Base-by-base conservation (phyloP, 768 basidiomycete genomes). In the Dictyophora rubrovolvata region DNA sequence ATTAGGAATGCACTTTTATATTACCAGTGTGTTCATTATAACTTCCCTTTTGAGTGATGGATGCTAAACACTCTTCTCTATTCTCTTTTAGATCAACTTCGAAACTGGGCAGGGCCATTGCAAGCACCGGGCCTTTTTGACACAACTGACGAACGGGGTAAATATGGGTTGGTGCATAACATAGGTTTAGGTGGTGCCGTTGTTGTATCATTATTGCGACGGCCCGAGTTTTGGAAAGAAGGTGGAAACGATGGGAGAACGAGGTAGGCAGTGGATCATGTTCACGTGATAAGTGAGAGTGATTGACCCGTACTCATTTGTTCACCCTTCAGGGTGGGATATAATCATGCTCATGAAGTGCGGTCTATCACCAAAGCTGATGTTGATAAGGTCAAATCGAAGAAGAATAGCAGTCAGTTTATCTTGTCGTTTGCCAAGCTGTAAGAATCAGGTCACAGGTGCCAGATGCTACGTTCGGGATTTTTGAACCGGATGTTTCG, bases 1-100 rank as follows among this genome's bases (percentile, higher is more conserved):
- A 1, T 72, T 91, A 14, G 88, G 85, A 23, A 90, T 90, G 89
- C 88, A 91, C 67, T 89, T 89, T 70, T 90, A 88, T 66, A 86
- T 90, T 62, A 80, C 84, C 65, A 89, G 86, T 86, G 66, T 48
- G 84, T 70, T n/a, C 11, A 18, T 34, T 2, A 4, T 11, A 51
- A 51, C 14, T 49, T 7, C 14, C 21, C 28, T 22, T 28, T 53
- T 17, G 21, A 2, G 28, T 28, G 28, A 28, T 28, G 28, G 28
- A 28, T 28, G 7, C 2, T 7, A 3, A 28, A 56, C 42, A 17
- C 36, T 20, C 55, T 60, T 23, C 42, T 22, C 60, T 49, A 22
- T 63, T 52, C 51, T 12, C 51, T 35, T 35, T 53, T 23, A 63
- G 62, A 54, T 16, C 63, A 65, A 53, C 56, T 64, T 5, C 63